phyloP scores from a whole-genome alignment of 2,329 filamentous ascomycete species.

The Diaporthe sp. region DNA sequence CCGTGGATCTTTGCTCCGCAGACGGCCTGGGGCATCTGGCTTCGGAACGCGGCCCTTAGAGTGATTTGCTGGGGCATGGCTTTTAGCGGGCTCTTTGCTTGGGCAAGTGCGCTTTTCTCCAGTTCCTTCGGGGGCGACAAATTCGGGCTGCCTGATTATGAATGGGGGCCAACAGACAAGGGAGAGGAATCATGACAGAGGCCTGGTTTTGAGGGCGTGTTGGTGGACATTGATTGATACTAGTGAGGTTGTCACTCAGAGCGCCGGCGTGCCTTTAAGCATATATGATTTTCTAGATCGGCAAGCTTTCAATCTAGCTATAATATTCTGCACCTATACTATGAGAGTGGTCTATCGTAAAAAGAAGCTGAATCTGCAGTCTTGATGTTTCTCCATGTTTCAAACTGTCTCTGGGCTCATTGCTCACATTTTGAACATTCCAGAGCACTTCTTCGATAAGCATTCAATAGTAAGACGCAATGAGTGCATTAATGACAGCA shows the following conservation, averaged over 20 bases:
- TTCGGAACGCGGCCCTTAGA: conserved; percentile 58
- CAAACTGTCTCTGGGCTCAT: no score
- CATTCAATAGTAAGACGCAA: no score
- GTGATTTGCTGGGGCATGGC: conserved; percentile 54
- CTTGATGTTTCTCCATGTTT: no score
- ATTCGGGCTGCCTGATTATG: conserved; percentile 56
- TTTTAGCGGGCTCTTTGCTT: conserved; percentile 46
- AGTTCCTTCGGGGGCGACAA: conserved; percentile 51
- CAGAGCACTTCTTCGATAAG: no score
- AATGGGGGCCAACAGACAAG: conserved; percentile 40
- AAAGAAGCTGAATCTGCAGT: no score
- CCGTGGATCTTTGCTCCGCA: conserved; percentile 58
- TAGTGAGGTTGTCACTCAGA: neutral
- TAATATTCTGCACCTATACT: no score
- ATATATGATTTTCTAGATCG: no score
- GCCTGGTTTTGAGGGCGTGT: neutral
- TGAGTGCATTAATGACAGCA: neutral
- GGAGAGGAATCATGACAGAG: neutral
- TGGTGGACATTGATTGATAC: no score
- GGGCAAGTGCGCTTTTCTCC: conserved; percentile 50
- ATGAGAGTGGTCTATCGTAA: no score
- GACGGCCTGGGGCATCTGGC: conserved; percentile 59
- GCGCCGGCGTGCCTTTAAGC: no score
- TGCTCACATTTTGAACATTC: no score
- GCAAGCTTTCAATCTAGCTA: no score